A percentile compares a stretch with the other conserved stretches of the same genome.
Conservation (phyloP, 208 protist genomes). For the Trypanosoma theileri region DNA sequence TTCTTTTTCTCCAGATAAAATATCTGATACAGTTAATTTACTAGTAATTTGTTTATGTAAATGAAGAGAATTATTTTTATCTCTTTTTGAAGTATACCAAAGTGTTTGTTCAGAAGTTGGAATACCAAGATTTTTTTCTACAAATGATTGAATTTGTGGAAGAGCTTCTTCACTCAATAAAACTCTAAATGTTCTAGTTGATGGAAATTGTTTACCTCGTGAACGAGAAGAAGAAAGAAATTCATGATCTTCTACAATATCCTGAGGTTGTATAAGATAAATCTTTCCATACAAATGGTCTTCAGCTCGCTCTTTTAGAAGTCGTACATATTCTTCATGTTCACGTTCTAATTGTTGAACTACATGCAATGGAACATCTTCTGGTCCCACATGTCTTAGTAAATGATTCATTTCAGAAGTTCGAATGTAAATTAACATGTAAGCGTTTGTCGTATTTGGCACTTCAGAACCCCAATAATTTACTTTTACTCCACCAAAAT, state of each 20-base stretch:
- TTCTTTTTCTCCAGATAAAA: slow-evolving; percentile 56
- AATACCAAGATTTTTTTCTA: slow-evolving; percentile 40
- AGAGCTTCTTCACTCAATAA: slow-evolving; percentile 63
- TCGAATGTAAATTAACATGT: slow-evolving; percentile 91
- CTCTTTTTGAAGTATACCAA: slow-evolving; percentile 54
- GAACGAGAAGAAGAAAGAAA: slow-evolving; percentile 51
- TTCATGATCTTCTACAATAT: slow-evolving; percentile 65
- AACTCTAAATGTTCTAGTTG: slow-evolving; percentile 55
- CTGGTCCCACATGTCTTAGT: slow-evolving; percentile 50
- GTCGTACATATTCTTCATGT: slow-evolving; percentile 48
- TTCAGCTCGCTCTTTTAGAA: slow-evolving; percentile 60
- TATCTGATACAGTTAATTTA: slow-evolving; percentile 57
- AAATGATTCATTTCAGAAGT: slow-evolving; percentile 63
- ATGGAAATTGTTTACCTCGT: slow-evolving; percentile 51
- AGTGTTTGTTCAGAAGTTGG: slow-evolving; percentile 43
- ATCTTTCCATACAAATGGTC: slow-evolving; percentile 83
- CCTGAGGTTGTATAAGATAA: slow-evolving; percentile 62
- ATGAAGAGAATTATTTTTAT: slow-evolving; percentile 25
- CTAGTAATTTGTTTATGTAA: slow-evolving; percentile 51
- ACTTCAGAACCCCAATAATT: slow-evolving; percentile 90
- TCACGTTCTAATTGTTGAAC: slow-evolving; percentile 62
- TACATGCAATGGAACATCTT: slow-evolving; percentile 78
- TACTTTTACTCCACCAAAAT: slow-evolving; percentile 79
- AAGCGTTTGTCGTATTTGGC: slow-evolving; percentile 79
- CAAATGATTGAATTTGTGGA: slow-evolving; percentile 55